Percentiles rank a stretch among this genome's conserved stretches.
Conservation (phyloP, 2,329 filamentous ascomycete species). For the Epichloe sp. region DNA sequence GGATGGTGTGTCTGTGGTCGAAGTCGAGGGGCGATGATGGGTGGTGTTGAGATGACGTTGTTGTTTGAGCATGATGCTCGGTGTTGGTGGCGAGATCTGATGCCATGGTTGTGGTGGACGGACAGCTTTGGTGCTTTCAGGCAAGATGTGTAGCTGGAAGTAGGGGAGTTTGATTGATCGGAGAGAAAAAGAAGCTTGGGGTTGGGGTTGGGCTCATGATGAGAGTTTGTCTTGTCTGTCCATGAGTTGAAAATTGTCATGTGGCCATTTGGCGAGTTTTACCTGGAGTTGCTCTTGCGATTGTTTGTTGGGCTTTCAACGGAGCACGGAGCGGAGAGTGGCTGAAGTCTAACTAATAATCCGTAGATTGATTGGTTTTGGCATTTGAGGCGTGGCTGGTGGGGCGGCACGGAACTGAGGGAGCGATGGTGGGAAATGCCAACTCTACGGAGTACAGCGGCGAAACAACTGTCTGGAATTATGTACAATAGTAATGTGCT, state of each 20-base stretch:
- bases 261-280: no score
- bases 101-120: not conserved
- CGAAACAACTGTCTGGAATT: no score
- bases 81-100: not conserved
- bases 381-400: not conserved
- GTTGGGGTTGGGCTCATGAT: no score
- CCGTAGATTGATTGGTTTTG: not conserved
- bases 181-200: no score
- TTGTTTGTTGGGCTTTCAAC: not conserved
- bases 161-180: no score
- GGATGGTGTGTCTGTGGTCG: slow-evolving; percentile 1
- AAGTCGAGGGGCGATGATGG: not conserved
- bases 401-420: not conserved
- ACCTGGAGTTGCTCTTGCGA: not conserved
- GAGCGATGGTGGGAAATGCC: not conserved
- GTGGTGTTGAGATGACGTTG: not conserved
- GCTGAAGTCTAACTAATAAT: not conserved
- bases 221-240: not conserved
- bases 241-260: not conserved
- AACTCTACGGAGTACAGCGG: no score
- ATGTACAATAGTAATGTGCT: no score
- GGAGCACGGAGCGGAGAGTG: not conserved
- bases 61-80: not conserved
- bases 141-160: no score
- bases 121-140: not conserved